Evolutionary conservation across 1,284 basidiomycete species (phyloP).

Genomic region (Fomitopsis pinicola): DNA sequence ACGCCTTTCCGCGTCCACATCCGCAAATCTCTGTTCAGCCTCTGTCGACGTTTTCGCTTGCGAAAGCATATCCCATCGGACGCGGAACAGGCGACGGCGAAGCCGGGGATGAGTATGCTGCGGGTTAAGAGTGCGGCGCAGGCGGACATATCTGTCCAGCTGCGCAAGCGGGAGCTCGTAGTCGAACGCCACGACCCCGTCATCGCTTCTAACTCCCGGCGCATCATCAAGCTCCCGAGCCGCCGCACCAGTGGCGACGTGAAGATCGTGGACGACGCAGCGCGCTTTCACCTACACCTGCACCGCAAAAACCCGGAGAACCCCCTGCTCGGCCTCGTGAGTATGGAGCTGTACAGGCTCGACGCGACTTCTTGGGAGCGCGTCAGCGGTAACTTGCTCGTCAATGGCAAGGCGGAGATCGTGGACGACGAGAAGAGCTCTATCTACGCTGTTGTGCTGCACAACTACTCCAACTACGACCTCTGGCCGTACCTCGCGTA

Average conservation of each 20-base stretch:
- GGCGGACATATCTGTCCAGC: constrained; percentile 38
- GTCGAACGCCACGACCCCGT: constrained; percentile 36
- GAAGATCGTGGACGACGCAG: constrained; percentile 36
- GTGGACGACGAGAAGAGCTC: constrained; percentile 27
- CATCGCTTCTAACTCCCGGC: constrained; percentile 27
- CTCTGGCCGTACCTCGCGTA: constrained; percentile 45
- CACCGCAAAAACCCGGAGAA: constrained; percentile 36
- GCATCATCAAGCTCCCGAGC: constrained; percentile 30
- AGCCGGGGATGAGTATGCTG: constrained; percentile 31
- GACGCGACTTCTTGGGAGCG: constrained; percentile 29
- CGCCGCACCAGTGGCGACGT: constrained; percentile 27
- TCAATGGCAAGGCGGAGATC: constrained; percentile 34
- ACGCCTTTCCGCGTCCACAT: constrained; percentile 44
- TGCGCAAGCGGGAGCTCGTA: constrained; percentile 30
- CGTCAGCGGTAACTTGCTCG: constrained; percentile 33
- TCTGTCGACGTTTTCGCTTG: constrained; percentile 35
- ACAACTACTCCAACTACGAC: constrained; percentile 36
- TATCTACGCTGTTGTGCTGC: constrained; percentile 35
- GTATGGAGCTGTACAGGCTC: constrained; percentile 35
- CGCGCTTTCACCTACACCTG: constrained; percentile 43
- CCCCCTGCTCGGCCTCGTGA: constrained; percentile 32
- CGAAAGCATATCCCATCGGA: constrained; percentile 20
- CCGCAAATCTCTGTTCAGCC: constrained; percentile 32
- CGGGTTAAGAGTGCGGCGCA: constrained; percentile 30
- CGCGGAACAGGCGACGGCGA: constrained; percentile 9